A percentile compares a stretch with the other conserved stretches of the same genome.
Conservation (phyloP, 805 yeast genomes). For the Blastobotrys chiropterorum region DNA sequence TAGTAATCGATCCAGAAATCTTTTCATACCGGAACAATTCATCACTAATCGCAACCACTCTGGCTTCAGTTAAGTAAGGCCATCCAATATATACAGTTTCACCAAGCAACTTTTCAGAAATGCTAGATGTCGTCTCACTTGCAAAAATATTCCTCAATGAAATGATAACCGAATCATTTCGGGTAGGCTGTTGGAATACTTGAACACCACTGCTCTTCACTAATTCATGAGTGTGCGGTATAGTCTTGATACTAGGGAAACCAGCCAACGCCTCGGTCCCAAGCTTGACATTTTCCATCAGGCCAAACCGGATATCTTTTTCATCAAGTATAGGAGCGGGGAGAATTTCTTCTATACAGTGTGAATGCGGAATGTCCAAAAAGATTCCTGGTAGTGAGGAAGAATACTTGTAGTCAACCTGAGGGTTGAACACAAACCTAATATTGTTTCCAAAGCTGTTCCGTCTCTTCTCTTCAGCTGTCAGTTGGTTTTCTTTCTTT, state of each 20-base stretch:
- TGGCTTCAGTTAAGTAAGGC: conserved; percentile 87
- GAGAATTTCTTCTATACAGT: conserved; percentile 61
- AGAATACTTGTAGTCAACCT: conserved; percentile 55
- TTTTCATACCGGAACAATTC: conserved; percentile 41
- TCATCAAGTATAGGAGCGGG: conserved; percentile 44
- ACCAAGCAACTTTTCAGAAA: conserved; percentile 57
- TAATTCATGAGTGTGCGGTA: conserved; percentile 46
- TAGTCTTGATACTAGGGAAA: conserved; percentile 74
- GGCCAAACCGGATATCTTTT: conserved; percentile 37
- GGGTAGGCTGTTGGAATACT: conserved; percentile 80
- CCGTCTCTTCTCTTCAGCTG: conserved; percentile 65
- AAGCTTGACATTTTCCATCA: conserved; percentile 56
- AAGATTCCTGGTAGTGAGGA: conserved; percentile 76
- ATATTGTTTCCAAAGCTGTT: conserved; percentile 71
- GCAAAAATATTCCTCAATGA: conserved; percentile 44
- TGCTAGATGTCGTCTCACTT: conserved; percentile 45
- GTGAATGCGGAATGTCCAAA: conserved; percentile 70
- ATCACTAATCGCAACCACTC: conserved; percentile 58
- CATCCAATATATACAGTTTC: conserved; percentile 69
- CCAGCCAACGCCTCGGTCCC: conserved; percentile 80
- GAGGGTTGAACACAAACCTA: conserved; percentile 69
- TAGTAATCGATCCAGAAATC: conserved; percentile 20
- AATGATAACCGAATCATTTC: conserved; percentile 74
- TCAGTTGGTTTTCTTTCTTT: conserved; percentile 54
- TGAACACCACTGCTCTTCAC: conserved; percentile 57